Evolutionary conservation across 106 monocot species (phyloP).

Genomic region (Posidonia australis): DNA sequence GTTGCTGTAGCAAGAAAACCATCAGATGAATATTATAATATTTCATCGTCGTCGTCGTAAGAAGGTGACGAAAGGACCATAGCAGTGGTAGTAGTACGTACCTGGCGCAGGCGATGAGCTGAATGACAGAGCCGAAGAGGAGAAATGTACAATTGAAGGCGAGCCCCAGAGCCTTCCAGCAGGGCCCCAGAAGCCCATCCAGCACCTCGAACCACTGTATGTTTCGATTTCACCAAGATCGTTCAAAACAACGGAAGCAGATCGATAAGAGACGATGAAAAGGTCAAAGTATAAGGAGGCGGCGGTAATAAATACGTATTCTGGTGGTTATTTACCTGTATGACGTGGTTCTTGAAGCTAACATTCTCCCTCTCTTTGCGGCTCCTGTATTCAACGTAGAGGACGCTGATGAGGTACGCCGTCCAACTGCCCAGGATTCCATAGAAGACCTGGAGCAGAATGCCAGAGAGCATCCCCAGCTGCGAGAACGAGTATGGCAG

Average conservation of each 20-base stretch:
- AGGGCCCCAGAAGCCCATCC: slow-evolving; percentile 23
- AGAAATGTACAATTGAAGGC: slow-evolving; percentile 30
- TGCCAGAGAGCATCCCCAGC: slow-evolving; percentile 75
- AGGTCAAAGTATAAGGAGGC: too few relatives aligned
- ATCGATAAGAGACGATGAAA: too few relatives aligned
- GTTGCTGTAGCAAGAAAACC: slow-evolving; percentile 55
- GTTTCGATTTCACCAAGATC: not conserved
- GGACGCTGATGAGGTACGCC: slow-evolving; percentile 91
- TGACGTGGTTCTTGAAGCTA: slow-evolving; percentile 81
- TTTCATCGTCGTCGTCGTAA: not conserved
- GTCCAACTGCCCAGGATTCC: slow-evolving; percentile 92
- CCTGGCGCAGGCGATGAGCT: slow-evolving; percentile 16
- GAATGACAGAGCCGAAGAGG: slow-evolving; percentile 25
- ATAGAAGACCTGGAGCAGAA: slow-evolving; percentile 77
- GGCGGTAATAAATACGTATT: too few relatives aligned
- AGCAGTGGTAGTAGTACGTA: too few relatives aligned
- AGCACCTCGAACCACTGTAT: slow-evolving; percentile 26
- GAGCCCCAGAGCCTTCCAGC: slow-evolving; percentile 23
- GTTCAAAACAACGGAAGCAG: not conserved
- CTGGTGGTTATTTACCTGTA: too few relatives aligned
- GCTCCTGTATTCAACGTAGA: slow-evolving; percentile 77
- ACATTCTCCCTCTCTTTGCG: slow-evolving; percentile 81
- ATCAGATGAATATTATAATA: too few relatives aligned
- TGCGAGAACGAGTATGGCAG: slow-evolving; percentile 92
- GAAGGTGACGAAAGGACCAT: too few relatives aligned